phyloP scores from a whole-genome alignment of 1,139 yeast species.

The Magnusiomyces sp. region DNA sequence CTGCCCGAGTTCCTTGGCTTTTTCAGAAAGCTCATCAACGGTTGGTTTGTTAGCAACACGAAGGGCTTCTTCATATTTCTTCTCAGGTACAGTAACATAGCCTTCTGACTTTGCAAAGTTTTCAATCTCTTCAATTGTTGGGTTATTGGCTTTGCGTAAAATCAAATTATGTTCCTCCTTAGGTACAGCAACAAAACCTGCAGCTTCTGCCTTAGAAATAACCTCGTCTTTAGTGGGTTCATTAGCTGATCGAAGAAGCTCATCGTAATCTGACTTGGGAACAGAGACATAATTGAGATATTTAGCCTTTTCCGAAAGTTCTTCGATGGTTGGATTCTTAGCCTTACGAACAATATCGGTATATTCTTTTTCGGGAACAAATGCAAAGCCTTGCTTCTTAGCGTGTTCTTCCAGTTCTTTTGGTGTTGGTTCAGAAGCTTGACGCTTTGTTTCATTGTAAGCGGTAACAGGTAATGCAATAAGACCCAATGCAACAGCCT shows the following conservation, averaged over 20 bases:
- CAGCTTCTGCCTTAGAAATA: constrained; percentile 10
- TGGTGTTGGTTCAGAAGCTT: constrained; percentile 16
- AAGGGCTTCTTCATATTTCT: constrained; percentile 16
- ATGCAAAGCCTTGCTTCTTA: constrained; percentile 16
- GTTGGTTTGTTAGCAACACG: constrained; percentile 17
- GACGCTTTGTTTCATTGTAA: constrained; percentile 10
- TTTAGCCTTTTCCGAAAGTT: constrained; percentile 6
- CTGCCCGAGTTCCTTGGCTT: constrained; percentile 24
- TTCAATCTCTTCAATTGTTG: constrained; percentile 17
- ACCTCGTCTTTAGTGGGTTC: constrained; percentile 24
- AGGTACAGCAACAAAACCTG: constrained; percentile 40
- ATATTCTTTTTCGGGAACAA: constrained; percentile 6
- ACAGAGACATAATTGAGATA: constrained; percentile 6
- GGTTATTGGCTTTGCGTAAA: constrained; percentile 18
- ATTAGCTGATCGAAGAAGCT: constrained; percentile 18
- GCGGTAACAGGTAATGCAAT: constrained; percentile 11
- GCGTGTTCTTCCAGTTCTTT: constrained; percentile 27
- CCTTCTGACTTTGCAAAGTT: constrained; percentile 10
- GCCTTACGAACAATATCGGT: constrained; percentile 6
- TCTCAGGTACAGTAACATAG: constrained; percentile 4
- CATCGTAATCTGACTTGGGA: constrained; percentile 11
- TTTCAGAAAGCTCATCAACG: constrained; percentile 9
- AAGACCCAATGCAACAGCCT: constrained; percentile 22
- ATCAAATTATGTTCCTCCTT: constrained; percentile 24
- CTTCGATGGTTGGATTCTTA: constrained; percentile 10